Percentiles rank a stretch among this genome's conserved stretches.
Evolutionary conservation across 306 rosid species (phyloP).

Genomic region (Pterocarpus santalinus): DNA sequence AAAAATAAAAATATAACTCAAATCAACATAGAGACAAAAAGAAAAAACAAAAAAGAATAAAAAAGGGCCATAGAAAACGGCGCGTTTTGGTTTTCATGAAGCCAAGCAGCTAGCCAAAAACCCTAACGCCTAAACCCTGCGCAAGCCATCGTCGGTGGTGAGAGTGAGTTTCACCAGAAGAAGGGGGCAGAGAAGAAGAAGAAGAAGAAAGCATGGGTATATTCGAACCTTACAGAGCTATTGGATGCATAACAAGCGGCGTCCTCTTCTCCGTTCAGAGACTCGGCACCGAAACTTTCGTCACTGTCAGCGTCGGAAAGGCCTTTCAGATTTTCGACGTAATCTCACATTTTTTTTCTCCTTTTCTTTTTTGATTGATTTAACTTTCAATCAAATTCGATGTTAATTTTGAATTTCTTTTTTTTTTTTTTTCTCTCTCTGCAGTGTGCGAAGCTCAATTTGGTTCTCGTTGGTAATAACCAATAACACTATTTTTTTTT

Average conservation of each 20-base stretch:
- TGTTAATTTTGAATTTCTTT: background rate
- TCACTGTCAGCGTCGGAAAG: conserved; percentile 85
- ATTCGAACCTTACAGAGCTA: conserved; percentile 84
- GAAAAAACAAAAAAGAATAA: background rate
- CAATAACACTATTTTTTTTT: background rate
- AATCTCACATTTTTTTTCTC: background rate
- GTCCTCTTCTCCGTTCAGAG: conserved; percentile 86
- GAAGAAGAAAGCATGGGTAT: conserved; percentile 68
- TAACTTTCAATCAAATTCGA: conserved; percentile 8
- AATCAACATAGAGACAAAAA: no score
- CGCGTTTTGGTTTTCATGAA: background rate
- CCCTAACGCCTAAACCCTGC: background rate
- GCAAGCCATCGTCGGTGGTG: background rate
- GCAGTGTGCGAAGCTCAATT: conserved; percentile 88
- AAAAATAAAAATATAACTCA: no score
- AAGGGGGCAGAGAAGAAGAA: background rate
- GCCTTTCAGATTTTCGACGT: conserved; percentile 94
- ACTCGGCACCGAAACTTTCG: conserved; percentile 90
- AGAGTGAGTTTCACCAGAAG: background rate
- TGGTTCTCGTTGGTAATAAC: conserved; percentile 73
- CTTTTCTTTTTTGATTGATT: background rate
- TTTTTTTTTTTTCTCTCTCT: background rate
- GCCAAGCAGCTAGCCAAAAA: background rate
- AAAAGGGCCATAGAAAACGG: background rate
- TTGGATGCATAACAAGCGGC: conserved; percentile 80